Percentiles rank a stretch among this genome's conserved stretches.
These are phyloP conservation scores for Elaeagnus macrophylla DNA, from an alignment of 306 rosid genomes.

Conservation along the genomic window DNA sequence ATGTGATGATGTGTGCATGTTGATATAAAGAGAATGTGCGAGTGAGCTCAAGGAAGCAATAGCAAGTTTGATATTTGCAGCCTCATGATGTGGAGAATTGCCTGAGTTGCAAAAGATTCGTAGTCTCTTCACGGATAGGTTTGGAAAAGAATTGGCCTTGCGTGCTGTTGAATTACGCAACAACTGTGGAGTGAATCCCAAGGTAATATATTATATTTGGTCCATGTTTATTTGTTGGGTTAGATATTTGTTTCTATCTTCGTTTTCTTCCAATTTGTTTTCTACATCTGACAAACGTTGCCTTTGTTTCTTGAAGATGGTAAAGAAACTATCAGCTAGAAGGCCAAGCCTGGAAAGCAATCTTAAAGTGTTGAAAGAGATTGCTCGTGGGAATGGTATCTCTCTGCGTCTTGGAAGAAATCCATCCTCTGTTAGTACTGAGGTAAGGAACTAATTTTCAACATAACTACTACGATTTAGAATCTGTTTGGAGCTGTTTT, in stretches of 20 bases:
- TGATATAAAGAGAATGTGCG: constrained; percentile 45
- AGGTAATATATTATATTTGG: constrained; percentile 19
- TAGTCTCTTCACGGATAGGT: constrained; percentile 14
- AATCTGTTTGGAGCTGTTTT: too few species aligned
- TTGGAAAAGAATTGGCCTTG: constrained; percentile 16
- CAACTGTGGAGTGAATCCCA: constrained; percentile 46
- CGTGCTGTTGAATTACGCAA: constrained; percentile 16
- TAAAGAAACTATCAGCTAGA: constrained; percentile 39
- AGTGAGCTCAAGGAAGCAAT: constrained; percentile 41
- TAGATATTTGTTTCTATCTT: neutral
- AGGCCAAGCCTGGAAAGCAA: constrained; percentile 28
- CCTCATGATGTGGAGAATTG: constrained; percentile 31
- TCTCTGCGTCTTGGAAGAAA: constrained; percentile 35
- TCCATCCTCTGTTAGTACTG: constrained; percentile 6
- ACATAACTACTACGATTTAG: too few species aligned
- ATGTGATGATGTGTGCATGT: neutral
- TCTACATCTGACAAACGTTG: neutral
- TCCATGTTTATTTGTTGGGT: neutral
- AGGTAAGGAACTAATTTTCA: constrained; percentile 18
- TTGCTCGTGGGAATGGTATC: constrained; percentile 41
- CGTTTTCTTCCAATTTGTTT: too few species aligned
- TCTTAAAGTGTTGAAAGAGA: constrained; percentile 30
- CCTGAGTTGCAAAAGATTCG: constrained; percentile 13
- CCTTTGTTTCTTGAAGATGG: constrained; percentile 32
- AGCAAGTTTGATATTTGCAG: constrained; percentile 27